Evolutionary conservation across 768 basidiomycete species (phyloP), one percentile per base, ranked within the genome.

Genomic region (Rhizopogon vulgaris): DNA sequence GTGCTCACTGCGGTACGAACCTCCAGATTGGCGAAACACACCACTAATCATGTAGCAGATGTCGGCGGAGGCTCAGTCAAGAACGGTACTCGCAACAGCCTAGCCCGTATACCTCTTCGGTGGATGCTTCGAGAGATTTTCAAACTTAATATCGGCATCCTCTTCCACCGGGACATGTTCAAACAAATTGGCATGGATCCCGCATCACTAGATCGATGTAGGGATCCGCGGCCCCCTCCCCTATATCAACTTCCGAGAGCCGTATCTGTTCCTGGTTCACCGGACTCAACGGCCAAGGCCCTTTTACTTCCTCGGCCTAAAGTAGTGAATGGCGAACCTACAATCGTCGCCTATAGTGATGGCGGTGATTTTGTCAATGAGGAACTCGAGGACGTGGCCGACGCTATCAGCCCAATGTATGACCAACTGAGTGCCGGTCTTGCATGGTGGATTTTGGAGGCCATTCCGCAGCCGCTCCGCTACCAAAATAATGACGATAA

Each of bases 71-170:
- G 86, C 3, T 80, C 81, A 1, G 82, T 83, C 11, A 54, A 58
- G 32, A 84, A 90, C 52, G 77, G 73, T 47, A 72, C 73, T 0
- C 74, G 72, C 12, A 77, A 84, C 57, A 79, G 74, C 41, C 74
- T 90, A 3, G 82, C 86, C 1, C 80, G 85, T 34, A 85, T 90
- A 39, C 71, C 87, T 1, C 73, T 91, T 30, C 79, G 86, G 48
- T 91, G 86, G 85, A 86, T 87, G 84, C 71, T 88, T 52, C 78
- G 85, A 37, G 77, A 88, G 60, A 79, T 77, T 54, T 82, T 86
- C 73, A 71, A 70, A 46, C 62, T 75, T 6, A 59, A 80, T 2
- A 72, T 73, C 1, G 84, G 84, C 0, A 82, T 86, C 56, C 69
- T 83, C 59, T 86, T 86, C 69, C 66, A 76, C 24, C 57, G 70